Conservation (phyloP, 2,329 filamentous ascomycete species). For the Tolypocladium guangdongense region DNA sequence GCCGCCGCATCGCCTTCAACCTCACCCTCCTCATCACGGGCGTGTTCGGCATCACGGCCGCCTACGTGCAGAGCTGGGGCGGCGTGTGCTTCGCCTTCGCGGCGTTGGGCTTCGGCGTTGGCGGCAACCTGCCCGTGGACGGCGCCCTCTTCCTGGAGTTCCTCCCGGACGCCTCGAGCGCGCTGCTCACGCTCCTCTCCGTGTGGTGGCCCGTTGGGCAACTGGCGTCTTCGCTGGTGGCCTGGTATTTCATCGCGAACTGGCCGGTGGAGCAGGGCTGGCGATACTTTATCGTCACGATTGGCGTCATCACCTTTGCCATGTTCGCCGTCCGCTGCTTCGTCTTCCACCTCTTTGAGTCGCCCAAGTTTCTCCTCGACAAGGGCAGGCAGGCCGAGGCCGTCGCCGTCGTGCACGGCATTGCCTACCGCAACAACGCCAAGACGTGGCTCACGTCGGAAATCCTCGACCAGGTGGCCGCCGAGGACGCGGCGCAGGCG, state of each 20-base stretch:
- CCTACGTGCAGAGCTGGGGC: conserved; percentile 58
- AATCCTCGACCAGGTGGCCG: conserved; percentile 46
- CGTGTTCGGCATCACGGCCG: conserved; percentile 61
- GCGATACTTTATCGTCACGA: conserved; percentile 61
- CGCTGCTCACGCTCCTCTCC: conserved; percentile 67
- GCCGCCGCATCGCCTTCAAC: conserved; percentile 74
- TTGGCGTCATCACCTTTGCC: conserved; percentile 60
- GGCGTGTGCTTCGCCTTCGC: conserved; percentile 49
- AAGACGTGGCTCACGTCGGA: conserved; percentile 71
- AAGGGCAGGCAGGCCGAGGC: conserved; percentile 69
- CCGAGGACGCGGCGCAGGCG: conserved; percentile 25
- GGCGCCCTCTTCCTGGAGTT: conserved; percentile 78
- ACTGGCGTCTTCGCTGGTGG: conserved; percentile 58
- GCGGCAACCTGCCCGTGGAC: conserved; percentile 69
- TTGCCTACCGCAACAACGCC: conserved; percentile 59
- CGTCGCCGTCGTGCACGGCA: conserved; percentile 67
- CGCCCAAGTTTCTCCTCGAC: conserved; percentile 72
- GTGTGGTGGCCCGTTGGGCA: conserved; percentile 84
- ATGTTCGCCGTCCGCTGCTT: conserved; percentile 76
- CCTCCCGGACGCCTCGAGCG: conserved; percentile 61
- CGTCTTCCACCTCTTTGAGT: conserved; percentile 73
- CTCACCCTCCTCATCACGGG: conserved; percentile 64
- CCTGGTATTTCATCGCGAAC: conserved; percentile 65
- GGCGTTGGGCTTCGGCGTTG: conserved; percentile 55
- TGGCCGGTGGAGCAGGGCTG: conserved; percentile 62